A percentile compares a stretch with the other conserved stretches of the same genome.
These are phyloP conservation scores for Akanthomyces uredinophilus DNA, from an alignment of 2,329 filamentous ascomycete genomes.

Conservation along the genomic window DNA sequence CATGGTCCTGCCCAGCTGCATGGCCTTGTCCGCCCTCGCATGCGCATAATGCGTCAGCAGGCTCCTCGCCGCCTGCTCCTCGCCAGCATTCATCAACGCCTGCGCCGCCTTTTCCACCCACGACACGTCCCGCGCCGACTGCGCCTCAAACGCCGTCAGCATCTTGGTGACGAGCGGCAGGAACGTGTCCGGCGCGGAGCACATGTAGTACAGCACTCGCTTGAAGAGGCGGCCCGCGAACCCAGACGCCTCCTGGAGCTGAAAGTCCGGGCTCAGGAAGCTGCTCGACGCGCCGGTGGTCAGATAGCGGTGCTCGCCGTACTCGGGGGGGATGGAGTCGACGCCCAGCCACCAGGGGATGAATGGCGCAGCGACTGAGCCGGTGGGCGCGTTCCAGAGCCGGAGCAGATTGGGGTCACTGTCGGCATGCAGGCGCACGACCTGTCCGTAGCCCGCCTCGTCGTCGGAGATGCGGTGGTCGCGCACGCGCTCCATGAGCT, in stretches of 20 bases:
- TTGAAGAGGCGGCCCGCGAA: constrained; percentile 26
- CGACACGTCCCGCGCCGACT: constrained; percentile 18
- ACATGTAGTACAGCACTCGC: constrained; percentile 26
- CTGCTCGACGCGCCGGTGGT: constrained; percentile 23
- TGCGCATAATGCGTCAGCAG: constrained; percentile 23
- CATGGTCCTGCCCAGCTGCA: constrained; percentile 20
- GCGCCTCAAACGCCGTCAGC: constrained; percentile 22
- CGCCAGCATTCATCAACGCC: constrained; percentile 17
- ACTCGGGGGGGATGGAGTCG: constrained; percentile 22
- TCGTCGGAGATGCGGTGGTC: constrained; percentile 25
- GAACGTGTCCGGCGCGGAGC: constrained; percentile 21
- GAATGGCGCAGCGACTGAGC: constrained; percentile 24
- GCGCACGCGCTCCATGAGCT: constrained; percentile 36
- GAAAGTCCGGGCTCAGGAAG: constrained; percentile 23
- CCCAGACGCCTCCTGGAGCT: constrained; percentile 23
- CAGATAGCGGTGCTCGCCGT: constrained; percentile 25
- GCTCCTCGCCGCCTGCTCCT: constrained; percentile 18
- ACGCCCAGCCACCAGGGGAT: constrained; percentile 26
- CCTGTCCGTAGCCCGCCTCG: constrained; percentile 25
- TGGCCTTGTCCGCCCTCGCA: constrained; percentile 20
- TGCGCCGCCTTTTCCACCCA: constrained; percentile 22
- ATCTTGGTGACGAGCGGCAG: constrained; percentile 23
- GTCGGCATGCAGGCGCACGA: constrained; percentile 21
- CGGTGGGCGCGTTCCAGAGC: constrained; percentile 24
- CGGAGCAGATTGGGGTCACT: constrained; percentile 19